Evolutionary conservation across 164 flowering plant genomes (phyloP), one percentile per base, ranked within the genome.

Genomic region (Nymphaea colorata): DNA sequence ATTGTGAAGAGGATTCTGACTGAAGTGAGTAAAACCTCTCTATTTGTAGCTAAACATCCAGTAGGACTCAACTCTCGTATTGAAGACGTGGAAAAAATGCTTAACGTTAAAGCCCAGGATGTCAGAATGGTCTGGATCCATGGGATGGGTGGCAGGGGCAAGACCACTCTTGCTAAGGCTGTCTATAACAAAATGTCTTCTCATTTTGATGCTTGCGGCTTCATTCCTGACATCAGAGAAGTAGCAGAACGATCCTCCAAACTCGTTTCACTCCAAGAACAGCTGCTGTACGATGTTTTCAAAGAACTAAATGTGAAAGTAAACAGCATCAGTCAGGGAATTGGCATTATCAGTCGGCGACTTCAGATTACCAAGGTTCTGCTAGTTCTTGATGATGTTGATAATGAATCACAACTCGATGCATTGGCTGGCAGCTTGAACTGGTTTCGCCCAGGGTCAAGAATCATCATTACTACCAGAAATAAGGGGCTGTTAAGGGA

Each of bases 111-210:
- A n/a, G 41, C n/a, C n/a, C 8, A 61, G 8, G 64, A 5, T n/a
- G 41, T 36, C 16, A 10, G 6, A 61, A 61, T 61, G 64, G 41
- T 61, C 8, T 10, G 64, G 17, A 61, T 61, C 64, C 64, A 61
- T 61, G 64, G 64, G 7, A 61, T 11, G 64, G 64, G 17, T 8
- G 64, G 64, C n/a, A 61, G 8, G 7, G 64, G 64, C 64, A 61
- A 61, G 64, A 61, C 64, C 64, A 61, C 64, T 61, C 64, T 61
- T 2, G 64, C 64, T 36, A 61, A 61, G 64, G 64, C 64, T n/a
- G 64, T 61, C 41, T 61, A n/a, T n/a, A 61, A 61, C n/a, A 8
- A 61, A n/a, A 61, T 61, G 3, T n/a, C 25, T n/a, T 8, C 16
- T 6, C 8, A 3, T n/a, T 61, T 61, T 36, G 41, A 17, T 7